Percentiles rank a stretch among this genome's conserved stretches.
These are phyloP conservation scores for Pythium aristosporum DNA, from an alignment of 352 stramenopile genomes.

Conservation along the genomic window DNA sequence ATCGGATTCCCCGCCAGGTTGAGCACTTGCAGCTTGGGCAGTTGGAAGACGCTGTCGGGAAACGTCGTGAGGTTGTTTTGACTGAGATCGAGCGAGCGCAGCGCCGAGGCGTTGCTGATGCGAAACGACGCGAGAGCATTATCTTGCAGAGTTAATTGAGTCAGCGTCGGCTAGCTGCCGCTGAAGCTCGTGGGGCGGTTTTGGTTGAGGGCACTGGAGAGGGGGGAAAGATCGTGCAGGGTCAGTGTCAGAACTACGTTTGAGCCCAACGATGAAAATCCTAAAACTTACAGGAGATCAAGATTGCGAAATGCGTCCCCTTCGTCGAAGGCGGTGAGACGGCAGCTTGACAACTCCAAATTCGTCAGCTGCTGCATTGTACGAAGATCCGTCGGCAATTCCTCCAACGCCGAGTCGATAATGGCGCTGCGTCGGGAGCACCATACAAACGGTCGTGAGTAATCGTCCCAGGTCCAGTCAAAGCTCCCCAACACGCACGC, in stretches of 20 bases:
- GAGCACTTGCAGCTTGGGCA: constrained; percentile 3
- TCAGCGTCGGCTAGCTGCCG: neutral
- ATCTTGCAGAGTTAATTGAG: neutral
- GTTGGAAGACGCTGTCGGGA: neutral
- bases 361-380: neutral
- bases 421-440: neutral
- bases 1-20: constrained; percentile 22
- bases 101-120: neutral
- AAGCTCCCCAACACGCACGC: neutral
- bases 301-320: neutral
- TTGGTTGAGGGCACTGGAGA: neutral
- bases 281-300: no score
- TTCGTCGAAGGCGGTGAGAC: neutral
- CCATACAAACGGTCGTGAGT: neutral
- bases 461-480: neutral
- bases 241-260: neutral
- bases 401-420: neutral
- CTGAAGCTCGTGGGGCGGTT: constrained; percentile 13
- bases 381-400: neutral
- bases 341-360: neutral
- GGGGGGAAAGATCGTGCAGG: no score
- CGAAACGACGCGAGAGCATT: constrained; percentile 14
- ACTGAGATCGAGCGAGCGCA: constrained; percentile 7
- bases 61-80: constrained; percentile 12
- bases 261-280: neutral